A percentile compares a stretch with the other conserved stretches of the same genome.
Conservation (phyloP, 2,329 filamentous ascomycete genomes). For the Fusarium sp. region DNA sequence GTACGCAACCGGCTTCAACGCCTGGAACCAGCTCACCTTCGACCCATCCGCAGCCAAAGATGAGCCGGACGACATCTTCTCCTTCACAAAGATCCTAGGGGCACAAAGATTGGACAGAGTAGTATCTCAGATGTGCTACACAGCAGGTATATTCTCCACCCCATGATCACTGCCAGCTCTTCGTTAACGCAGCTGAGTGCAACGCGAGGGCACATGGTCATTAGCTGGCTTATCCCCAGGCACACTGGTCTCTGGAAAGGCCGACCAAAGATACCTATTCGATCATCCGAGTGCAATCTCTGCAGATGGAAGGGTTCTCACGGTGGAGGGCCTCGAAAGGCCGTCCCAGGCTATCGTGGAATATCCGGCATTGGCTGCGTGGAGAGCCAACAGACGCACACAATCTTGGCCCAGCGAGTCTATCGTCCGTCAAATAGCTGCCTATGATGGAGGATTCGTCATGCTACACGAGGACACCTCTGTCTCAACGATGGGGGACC, state of each 20-base stretch:
- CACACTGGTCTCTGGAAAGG: constrained; percentile 33
- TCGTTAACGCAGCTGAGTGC: constrained; percentile 30
- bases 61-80: constrained; percentile 59
- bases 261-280: background rate
- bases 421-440: constrained; percentile 55
- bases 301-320: constrained; percentile 28
- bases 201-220: constrained; percentile 20
- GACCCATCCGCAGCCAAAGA: constrained; percentile 6
- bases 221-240: background rate
- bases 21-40: constrained; percentile 67
- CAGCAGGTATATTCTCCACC: constrained; percentile 52
- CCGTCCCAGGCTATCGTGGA: constrained; percentile 25
- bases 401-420: constrained; percentile 40
- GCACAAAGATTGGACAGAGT: constrained; percentile 52
- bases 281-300: constrained; percentile 27
- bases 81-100: constrained; percentile 58
- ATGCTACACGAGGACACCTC: constrained; percentile 57
- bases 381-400: constrained; percentile 10
- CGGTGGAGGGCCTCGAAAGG: background rate
- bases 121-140: constrained; percentile 56
- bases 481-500: constrained; percentile 68
- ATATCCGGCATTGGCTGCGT: constrained; percentile 40
- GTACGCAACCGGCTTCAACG: constrained; percentile 68
- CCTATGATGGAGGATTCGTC: constrained; percentile 63
- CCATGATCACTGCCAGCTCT: no score